Evolutionary conservation across 495 filamentous ascomycete genomes (phyloP), one percentile per base, ranked within the genome.

Genomic region (Annulohypoxylon maeteangense): DNA sequence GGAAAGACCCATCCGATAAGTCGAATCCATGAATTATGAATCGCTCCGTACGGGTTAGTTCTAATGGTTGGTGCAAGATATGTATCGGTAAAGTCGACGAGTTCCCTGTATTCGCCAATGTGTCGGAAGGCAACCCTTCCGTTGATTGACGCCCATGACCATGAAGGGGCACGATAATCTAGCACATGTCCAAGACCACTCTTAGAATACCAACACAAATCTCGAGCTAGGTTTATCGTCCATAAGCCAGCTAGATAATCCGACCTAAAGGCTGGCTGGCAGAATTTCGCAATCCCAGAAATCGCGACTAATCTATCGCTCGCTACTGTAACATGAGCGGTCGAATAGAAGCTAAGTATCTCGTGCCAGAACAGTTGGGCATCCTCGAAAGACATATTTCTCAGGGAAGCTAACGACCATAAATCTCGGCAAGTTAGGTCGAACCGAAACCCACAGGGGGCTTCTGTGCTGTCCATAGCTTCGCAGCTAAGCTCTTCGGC

Each of bases 181-280:
- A 3, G 23, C 11, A 31, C 11, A 18, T 18, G 40, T 45, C 18
- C 3, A 31, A 31, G n/a, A 7, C 11, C 7, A 8, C 20, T 6
- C 23, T n/a, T 0, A 22, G 8, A 18, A 59, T 18, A 8, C 56
- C 56, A 59, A 10, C 36, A 45, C 8, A 59, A 32, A 10, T 32
- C 22, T 16, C 20, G 36, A 44, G 6, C 2, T 2, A 59, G 22
- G 16, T 27, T 45, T 1, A 25, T 29, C 32, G 14, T 45, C 56
- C 56, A 59, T n/a, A 59, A 45, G 38, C 56, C 56, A 59, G 56
- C 56, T 38, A 59, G 18, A 45, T 59, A 59, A 10, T 59, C 56
- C n/a, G 56, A 29, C 5, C 23, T 4, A 45, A 59, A 31, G 11
- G n/a, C 23, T 16, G 22, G 25, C 23, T 45, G 38, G 42, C 38